phyloP scores from a whole-genome alignment of 352 stramenopile species.

The Phytophthora tentaculata region DNA sequence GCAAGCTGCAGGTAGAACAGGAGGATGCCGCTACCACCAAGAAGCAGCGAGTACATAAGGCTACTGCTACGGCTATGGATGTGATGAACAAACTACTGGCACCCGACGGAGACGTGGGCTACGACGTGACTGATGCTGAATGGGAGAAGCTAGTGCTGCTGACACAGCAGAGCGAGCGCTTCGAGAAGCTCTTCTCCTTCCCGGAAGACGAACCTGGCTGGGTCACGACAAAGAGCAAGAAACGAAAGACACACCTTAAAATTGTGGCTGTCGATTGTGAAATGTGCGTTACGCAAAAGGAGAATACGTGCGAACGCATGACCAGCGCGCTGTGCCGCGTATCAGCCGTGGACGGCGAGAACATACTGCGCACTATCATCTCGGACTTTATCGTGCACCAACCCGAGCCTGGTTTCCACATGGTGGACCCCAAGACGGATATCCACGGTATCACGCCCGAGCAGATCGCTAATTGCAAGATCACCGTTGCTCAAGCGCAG shows the following conservation, averaged over 20 bases:
- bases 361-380: conserved; percentile 76
- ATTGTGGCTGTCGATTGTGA: conserved; percentile 88
- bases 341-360: conserved; percentile 80
- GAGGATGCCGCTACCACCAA: conserved; percentile 38
- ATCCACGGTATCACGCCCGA: conserved; percentile 83
- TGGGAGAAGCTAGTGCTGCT: conserved; percentile 77
- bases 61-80: conserved; percentile 69
- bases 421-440: conserved; percentile 83
- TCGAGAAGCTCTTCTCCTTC: conserved; percentile 67
- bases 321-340: conserved; percentile 80
- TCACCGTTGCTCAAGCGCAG: conserved; percentile 74
- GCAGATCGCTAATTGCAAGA: conserved; percentile 78
- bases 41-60: conserved; percentile 69
- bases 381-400: conserved; percentile 88
- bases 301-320: conserved; percentile 34
- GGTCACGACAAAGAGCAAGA: conserved; percentile 70
- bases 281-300: conserved; percentile 76
- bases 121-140: conserved; percentile 59
- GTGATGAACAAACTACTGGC: conserved; percentile 71
- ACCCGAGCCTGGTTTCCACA: conserved; percentile 56
- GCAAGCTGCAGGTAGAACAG: conserved; percentile 27
- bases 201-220: conserved; percentile 48
- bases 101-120: conserved; percentile 52
- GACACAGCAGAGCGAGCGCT: conserved; percentile 64
- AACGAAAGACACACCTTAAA: conserved; percentile 63